phyloP scores from a whole-genome alignment of 2,329 filamentous ascomycete genomes.

The Hirsutella thompsonii region DNA sequence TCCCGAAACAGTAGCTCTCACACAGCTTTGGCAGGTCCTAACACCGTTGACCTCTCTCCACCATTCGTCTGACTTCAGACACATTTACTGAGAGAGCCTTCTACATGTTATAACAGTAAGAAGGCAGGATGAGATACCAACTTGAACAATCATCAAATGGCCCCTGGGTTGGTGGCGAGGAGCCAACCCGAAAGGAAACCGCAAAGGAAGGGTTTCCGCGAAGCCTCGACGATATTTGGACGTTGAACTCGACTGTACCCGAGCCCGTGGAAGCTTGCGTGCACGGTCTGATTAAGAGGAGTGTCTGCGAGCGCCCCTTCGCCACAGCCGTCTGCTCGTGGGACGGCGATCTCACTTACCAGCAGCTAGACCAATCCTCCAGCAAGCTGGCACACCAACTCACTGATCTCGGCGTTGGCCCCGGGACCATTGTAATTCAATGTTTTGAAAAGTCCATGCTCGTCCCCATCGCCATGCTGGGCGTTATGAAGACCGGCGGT shows the following conservation, averaged over 20 bases:
- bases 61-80: no score
- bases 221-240: slow-evolving; percentile 4
- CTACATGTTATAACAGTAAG: no score
- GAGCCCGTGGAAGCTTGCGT: slow-evolving; percentile 15
- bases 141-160: not conserved
- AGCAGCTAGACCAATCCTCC: slow-evolving; percentile 15
- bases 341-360: slow-evolving; percentile 29
- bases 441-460: slow-evolving; percentile 13
- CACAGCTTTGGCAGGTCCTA: no score
- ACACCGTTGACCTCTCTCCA: no score
- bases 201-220: slow-evolving; percentile 1
- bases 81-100: no score
- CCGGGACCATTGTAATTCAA: slow-evolving; percentile 9
- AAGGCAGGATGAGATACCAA: slow-evolving; percentile 3
- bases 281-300: slow-evolving; percentile 26
- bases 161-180: not conserved
- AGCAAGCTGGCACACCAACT: slow-evolving; percentile 6
- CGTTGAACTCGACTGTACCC: slow-evolving; percentile 6
- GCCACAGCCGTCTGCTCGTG: slow-evolving; percentile 27
- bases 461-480: slow-evolving; percentile 11
- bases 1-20: no score
- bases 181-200: not conserved
- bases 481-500: slow-evolving; percentile 10
- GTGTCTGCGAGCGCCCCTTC: slow-evolving; percentile 16
- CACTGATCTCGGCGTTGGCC: slow-evolving; percentile 10